phyloP scores from a whole-genome alignment of 345 rosid genomes.

The Aurinia saxatilis region DNA sequence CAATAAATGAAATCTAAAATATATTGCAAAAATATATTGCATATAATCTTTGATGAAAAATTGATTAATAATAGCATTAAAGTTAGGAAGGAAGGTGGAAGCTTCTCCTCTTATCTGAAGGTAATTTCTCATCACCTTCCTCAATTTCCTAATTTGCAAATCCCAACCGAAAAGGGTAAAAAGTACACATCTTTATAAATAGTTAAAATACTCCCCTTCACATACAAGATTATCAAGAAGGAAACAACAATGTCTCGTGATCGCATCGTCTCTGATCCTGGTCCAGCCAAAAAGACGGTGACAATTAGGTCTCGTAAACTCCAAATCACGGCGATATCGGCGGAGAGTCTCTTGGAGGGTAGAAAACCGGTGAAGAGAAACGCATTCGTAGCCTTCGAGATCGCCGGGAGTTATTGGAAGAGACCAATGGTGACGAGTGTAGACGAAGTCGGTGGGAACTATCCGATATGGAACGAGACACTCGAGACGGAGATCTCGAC shows the following conservation, averaged over 20 bases:
- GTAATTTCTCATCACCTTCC: not conserved
- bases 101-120: not conserved
- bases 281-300: too few species aligned
- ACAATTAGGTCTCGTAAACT: not conserved
- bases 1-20: too few species aligned
- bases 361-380: slow-evolving; percentile 6
- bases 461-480: slow-evolving; percentile 14
- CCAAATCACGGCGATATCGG: slow-evolving; percentile 17
- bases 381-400: not conserved
- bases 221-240: too few species aligned
- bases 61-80: not conserved
- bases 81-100: not conserved
- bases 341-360: not conserved
- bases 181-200: not conserved
- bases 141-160: not conserved
- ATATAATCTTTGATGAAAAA: too few species aligned
- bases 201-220: too few species aligned
- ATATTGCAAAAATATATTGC: too few species aligned
- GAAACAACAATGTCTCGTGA: not conserved
- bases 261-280: not conserved
- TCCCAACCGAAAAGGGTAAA: not conserved
- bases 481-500: slow-evolving; percentile 8
- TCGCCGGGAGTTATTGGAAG: not conserved
- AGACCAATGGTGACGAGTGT: not conserved
- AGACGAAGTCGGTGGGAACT: not conserved